These are phyloP conservation scores for Omphalotus olearius DNA, from an alignment of 1,284 basidiomycete species.

Conservation along the genomic window DNA sequence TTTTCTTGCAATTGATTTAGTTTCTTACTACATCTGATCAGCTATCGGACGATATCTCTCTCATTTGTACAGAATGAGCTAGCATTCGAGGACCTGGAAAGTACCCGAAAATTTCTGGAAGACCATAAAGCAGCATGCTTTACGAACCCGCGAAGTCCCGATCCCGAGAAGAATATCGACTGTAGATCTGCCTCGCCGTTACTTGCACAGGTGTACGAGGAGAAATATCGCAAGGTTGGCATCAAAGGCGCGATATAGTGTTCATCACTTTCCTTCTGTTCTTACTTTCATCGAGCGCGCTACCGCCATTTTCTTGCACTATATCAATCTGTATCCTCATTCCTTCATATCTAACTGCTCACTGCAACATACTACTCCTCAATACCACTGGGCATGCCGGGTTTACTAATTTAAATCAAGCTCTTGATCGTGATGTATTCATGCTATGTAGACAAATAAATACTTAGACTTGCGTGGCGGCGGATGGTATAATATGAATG, in stretches of 20 bases:
- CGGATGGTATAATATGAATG: too few species aligned
- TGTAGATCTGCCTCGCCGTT: conserved; percentile 55
- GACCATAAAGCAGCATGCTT: conserved; percentile 71
- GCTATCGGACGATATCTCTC: conserved; percentile 79
- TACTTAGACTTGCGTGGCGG: too few species aligned
- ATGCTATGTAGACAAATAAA: too few species aligned
- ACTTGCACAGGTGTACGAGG: conserved; percentile 60
- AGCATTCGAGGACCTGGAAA: conserved; percentile 71
- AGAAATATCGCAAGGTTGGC: conserved; percentile 71
- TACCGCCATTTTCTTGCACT: too few species aligned
- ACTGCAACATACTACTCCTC: too few species aligned
- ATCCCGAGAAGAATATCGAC: conserved; percentile 60
- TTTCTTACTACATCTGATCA: conserved; percentile 27
- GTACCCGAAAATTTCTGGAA: conserved; percentile 69
- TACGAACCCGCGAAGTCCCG: conserved; percentile 56
- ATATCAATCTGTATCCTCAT: too few species aligned
- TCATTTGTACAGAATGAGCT: conserved; percentile 78
- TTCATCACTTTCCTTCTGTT: background rate
- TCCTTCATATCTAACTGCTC: too few species aligned
- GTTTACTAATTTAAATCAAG: too few species aligned
- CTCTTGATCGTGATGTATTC: too few species aligned
- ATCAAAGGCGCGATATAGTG: conserved; percentile 66
- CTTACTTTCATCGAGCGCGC: background rate
- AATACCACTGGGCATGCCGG: too few species aligned
- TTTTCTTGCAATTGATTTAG: background rate